Base-by-base conservation (phyloP, 257 asterid species). In the Jaltomata sinuosa region DNA sequence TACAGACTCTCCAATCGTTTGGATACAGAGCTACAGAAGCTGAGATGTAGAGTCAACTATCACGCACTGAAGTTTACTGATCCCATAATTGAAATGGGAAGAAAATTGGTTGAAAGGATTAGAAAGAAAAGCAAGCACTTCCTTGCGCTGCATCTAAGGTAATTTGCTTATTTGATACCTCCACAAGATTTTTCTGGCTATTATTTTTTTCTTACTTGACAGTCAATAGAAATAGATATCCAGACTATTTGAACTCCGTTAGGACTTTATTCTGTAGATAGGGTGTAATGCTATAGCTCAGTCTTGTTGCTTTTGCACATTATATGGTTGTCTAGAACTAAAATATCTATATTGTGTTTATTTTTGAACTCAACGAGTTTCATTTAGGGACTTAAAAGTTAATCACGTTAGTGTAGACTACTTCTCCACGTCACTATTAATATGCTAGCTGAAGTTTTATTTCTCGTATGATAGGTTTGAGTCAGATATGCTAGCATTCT, bases 401-500 rank as follows among this genome's bases (percentile, higher is more conserved):
- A 25, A 42, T 72, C 38, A 42, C 2, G n/a, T 45, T 76, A 45
- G 25, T 47, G 81, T 76, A 45, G 59, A 25, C 14, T 76, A 74
- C 59, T 74, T 74, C 22, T 74, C 40, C 81, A 47, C 0, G 16
- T 10, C 25, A 74, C 1, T 45, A 45, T 47, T 25, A 32, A 3
- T 42, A 5, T 82, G 81, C 83, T 84, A 34, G 62, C 62, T 11
- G 57, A 82, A 11, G n/a, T 27, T 68, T 27, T 67, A 79, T 82
- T 45, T 77, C 62, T 50, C 47, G 1, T 78, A 6, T 14, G 42
- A 77, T 89, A 94, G 98, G 90, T 94, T 89, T 84, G 98, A 93
- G 83, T 90, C 97, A 52, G 97, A 94, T 86, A 94, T 94, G 98
- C 85, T 94, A 18, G 98, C 98, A 64, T 94, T 94, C 90, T 93